Conservation (phyloP, 106 monocot genomes). For the Dactylorhiza incarnata region DNA sequence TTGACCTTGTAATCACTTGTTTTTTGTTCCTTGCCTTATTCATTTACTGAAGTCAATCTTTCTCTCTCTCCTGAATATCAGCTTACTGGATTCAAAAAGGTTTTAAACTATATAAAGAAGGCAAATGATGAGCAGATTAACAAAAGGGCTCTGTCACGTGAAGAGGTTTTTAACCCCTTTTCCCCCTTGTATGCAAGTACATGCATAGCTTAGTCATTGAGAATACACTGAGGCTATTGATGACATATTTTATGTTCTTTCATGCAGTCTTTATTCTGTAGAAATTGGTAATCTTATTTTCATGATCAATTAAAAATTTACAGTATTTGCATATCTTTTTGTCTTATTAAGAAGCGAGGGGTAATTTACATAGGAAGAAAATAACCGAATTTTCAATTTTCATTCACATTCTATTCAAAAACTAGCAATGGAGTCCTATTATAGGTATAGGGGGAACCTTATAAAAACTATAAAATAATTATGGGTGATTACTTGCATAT, state of each 20-base stretch:
- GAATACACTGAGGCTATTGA: not conserved
- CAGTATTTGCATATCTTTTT: not conserved
- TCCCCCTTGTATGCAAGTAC: not conserved
- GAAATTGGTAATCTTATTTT: not conserved
- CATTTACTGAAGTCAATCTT: not conserved
- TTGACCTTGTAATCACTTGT: not conserved
- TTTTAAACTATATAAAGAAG: constrained; percentile 90
- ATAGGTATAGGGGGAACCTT: no score
- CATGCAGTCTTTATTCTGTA: not conserved
- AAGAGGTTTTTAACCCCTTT: constrained; percentile 57
- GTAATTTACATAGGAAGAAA: no score
- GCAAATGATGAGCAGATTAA: constrained; percentile 71
- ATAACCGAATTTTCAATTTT: not conserved
- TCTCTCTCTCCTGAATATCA: constrained; percentile 19
- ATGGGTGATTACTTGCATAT: no score
- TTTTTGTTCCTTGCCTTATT: not conserved
- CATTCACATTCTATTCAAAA: not conserved
- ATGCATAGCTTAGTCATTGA: not conserved
- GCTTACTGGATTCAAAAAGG: constrained; percentile 96
- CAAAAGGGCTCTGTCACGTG: constrained; percentile 79
- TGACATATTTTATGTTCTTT: not conserved
- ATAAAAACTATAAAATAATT: no score
- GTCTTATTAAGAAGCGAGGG: no score
- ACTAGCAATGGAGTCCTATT: no score
- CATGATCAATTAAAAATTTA: not conserved